Conservation (phyloP, 768 basidiomycete genomes). For the Lactarius vividus region DNA sequence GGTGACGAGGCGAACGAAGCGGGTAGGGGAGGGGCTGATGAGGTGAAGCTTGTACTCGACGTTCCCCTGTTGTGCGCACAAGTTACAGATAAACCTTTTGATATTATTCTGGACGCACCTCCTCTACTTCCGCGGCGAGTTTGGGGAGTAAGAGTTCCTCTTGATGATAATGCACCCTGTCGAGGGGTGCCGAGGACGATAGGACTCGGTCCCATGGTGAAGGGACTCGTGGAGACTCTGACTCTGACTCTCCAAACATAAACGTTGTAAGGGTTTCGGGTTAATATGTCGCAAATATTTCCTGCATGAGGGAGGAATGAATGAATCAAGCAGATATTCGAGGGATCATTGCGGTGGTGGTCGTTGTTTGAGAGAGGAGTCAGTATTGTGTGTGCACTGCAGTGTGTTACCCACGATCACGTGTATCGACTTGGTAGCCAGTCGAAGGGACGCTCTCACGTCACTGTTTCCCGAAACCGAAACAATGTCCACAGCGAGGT, state of each 20-base stretch:
- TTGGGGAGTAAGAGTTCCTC: constrained; percentile 47
- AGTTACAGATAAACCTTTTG: neutral
- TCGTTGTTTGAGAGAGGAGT: neutral
- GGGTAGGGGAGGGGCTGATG: constrained; percentile 68
- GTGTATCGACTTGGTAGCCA: neutral
- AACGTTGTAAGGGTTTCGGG: neutral
- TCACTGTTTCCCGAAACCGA: no score
- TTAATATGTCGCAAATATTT: constrained; percentile 6
- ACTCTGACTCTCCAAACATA: constrained; percentile 87
- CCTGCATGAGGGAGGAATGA: constrained; percentile 16
- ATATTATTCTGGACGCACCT: constrained; percentile 36
- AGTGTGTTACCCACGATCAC: constrained; percentile 18
- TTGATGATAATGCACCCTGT: constrained; percentile 32
- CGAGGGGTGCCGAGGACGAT: constrained; percentile 40
- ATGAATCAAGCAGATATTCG: constrained; percentile 47
- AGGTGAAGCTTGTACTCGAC: constrained; percentile 95
- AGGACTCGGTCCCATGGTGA: constrained; percentile 82
- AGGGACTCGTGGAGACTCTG: constrained; percentile 74
- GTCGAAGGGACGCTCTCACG: neutral
- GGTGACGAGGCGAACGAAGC: constrained; percentile 83
- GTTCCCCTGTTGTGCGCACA: constrained; percentile 59
- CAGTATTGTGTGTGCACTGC: no score
- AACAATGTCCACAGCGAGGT: constrained; percentile 18
- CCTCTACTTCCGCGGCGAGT: constrained; percentile 74
- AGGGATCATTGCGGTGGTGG: constrained; percentile 45